These are phyloP conservation scores for Yamadazyma blattariae DNA, from an alignment of 1,139 yeast genomes.

Conservation along the genomic window DNA sequence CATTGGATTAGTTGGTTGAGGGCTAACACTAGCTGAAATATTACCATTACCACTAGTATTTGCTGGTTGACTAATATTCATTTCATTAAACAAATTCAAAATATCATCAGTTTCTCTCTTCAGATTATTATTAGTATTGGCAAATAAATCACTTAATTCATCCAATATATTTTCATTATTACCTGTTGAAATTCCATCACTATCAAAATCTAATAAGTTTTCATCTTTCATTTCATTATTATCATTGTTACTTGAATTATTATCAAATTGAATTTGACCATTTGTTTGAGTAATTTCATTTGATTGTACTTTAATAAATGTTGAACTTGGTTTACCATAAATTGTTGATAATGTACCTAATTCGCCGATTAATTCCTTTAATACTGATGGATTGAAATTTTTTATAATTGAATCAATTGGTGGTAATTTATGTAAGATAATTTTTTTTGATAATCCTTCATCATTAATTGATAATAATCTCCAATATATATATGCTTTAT, in stretches of 20 bases:
- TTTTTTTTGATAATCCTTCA: constrained; percentile 46
- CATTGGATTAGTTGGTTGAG: too few relatives aligned
- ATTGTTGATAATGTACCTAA: constrained; percentile 86
- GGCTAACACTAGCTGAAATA: background rate
- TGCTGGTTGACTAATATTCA: constrained; percentile 8
- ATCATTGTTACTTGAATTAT: constrained; percentile 2
- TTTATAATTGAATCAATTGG: constrained; percentile 72
- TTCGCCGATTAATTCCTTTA: constrained; percentile 69
- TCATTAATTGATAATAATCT: constrained; percentile 63
- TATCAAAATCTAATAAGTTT: constrained; percentile 72
- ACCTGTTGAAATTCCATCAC: constrained; percentile 37
- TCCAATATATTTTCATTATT: constrained; percentile 42
- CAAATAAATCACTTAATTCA: constrained; percentile 68
- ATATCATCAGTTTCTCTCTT: constrained; percentile 36
- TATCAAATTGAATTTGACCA: constrained; percentile 14
- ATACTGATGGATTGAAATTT: constrained; percentile 62
- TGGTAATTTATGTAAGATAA: constrained; percentile 64
- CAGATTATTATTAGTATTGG: constrained; percentile 22
- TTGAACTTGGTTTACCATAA: constrained; percentile 77
- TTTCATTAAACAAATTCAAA: constrained; percentile 37
- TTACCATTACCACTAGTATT: constrained; percentile 5
- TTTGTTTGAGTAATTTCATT: constrained; percentile 7
- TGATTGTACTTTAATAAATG: constrained; percentile 41
- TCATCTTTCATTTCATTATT: constrained; percentile 68
- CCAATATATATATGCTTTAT: constrained; percentile 94